Base-by-base conservation (phyloP, 2,329 filamentous ascomycete genomes). In the Scedosporium boydii region DNA sequence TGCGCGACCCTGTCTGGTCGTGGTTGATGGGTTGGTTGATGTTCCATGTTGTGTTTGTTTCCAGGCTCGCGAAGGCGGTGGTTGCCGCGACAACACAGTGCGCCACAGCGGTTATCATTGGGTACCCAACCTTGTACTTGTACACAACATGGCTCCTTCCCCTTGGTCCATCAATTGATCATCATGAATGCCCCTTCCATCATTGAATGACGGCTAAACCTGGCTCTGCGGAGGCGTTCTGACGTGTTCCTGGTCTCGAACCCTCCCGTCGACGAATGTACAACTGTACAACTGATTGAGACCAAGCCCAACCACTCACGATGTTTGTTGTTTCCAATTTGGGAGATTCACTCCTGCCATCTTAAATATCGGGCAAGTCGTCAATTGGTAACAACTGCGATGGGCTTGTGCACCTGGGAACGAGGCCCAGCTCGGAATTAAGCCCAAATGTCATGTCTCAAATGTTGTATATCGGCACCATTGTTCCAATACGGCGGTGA, bases 1-100 rank as follows among this genome's bases (percentile, higher is more conserved):
- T 16, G 23, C 18, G 21, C 18, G 23, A 12, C 21, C 18, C 51
- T 26, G 51, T 23, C 18, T 55, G 21, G 21, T 27, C 23, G 12
- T 55, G 18, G 34, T 44, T 59, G 12, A 12, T 41, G 57, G 26
- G 14, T 41, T 23, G 34, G 23, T 58, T 16, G 26, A 38, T 34
- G 34, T 38, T 38, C 34, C n/a, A 27, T 44, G 57, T 44, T 59
- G 57, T 59, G 57, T 59, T 59, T 59, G 57, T 59, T 59, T 59
- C 57, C 38, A 18, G 34, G 34, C 21, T 21, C 21, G 3, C 5
- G 10, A 12, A 16, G 34, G 12, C 27, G 6, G 57, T 27, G 57
- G 57, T 59, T 59, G 57, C 57, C 34, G 57, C 14, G 57, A 59
- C 57, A 46, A 59, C 55, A 6, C 23, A 6, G 51, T 10, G 18